These are phyloP conservation scores for Schoenoplectus tabernaemontani DNA, from an alignment of 202 grass and related monocot genomes.

Conservation along the genomic window DNA sequence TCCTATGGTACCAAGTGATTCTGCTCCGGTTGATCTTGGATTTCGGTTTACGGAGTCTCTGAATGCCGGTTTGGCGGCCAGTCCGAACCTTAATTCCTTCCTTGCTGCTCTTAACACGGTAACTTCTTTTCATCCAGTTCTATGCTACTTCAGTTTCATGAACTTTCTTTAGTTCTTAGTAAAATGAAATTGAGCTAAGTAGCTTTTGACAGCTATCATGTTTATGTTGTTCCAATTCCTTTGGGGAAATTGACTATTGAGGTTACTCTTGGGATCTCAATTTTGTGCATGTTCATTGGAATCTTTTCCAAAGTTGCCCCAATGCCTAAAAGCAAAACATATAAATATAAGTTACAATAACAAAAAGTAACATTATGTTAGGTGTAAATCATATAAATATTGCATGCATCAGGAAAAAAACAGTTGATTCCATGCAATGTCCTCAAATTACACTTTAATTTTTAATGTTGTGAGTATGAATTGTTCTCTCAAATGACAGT, in stretches of 20 bases:
- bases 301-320: background rate
- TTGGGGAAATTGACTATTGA: background rate
- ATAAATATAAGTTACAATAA: background rate
- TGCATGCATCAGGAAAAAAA: no score
- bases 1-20: constrained; percentile 45
- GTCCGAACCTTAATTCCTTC: constrained; percentile 58
- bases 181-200: background rate
- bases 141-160: background rate
- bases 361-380: background rate
- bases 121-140: background rate
- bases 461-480: background rate
- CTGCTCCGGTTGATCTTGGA: constrained; percentile 66
- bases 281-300: background rate
- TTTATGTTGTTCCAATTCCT: no score
- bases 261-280: background rate
- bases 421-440: background rate
- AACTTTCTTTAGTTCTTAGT: background rate
- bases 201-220: no score
- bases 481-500: background rate
- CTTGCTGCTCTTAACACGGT: constrained; percentile 93
- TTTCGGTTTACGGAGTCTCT: constrained; percentile 47
- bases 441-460: background rate
- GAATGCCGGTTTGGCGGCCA: constrained; percentile 41
- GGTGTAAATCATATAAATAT: no score
- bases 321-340: background rate